phyloP scores from a whole-genome alignment of 1,139 yeast species.

The Pneumocystis sp. region DNA sequence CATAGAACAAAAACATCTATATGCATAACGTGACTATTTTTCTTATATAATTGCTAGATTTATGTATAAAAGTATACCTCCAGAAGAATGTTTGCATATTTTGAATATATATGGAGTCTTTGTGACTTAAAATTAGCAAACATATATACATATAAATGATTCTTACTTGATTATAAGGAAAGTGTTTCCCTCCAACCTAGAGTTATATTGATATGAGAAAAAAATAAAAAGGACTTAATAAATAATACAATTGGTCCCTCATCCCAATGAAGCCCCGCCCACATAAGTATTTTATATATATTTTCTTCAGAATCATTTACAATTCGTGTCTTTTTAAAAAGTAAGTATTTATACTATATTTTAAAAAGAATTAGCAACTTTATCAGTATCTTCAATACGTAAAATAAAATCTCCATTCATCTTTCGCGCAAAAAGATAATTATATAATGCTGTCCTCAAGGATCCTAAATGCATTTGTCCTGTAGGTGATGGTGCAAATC shows the following conservation, averaged over 20 bases:
- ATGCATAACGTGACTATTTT: constrained; percentile 45
- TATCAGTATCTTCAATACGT: constrained; percentile 87
- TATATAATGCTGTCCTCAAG: constrained; percentile 79
- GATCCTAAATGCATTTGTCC: constrained; percentile 89
- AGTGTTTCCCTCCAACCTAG: not conserved
- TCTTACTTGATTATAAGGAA: not conserved
- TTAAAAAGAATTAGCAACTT: not conserved
- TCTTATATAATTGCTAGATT: not conserved
- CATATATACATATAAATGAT: not conserved
- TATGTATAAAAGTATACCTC: constrained; percentile 17
- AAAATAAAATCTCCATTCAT: constrained; percentile 71
- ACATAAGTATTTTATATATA: constrained; percentile 55
- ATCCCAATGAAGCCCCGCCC: constrained; percentile 67
- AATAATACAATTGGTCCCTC: constrained; percentile 47
- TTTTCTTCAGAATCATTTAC: constrained; percentile 71
- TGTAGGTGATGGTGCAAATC: constrained; percentile 98
- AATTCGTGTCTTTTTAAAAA: constrained; percentile 34
- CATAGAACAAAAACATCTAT: constrained; percentile 71
- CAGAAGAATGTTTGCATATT: constrained; percentile 43
- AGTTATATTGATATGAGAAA: not conserved
- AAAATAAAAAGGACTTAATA: not conserved
- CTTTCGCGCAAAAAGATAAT: constrained; percentile 61
- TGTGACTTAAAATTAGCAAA: not conserved
- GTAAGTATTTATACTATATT: not conserved
- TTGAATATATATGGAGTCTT: constrained; percentile 33